Conservation (phyloP, 2,329 filamentous ascomycete genomes). For the Monosporascus sp. region DNA sequence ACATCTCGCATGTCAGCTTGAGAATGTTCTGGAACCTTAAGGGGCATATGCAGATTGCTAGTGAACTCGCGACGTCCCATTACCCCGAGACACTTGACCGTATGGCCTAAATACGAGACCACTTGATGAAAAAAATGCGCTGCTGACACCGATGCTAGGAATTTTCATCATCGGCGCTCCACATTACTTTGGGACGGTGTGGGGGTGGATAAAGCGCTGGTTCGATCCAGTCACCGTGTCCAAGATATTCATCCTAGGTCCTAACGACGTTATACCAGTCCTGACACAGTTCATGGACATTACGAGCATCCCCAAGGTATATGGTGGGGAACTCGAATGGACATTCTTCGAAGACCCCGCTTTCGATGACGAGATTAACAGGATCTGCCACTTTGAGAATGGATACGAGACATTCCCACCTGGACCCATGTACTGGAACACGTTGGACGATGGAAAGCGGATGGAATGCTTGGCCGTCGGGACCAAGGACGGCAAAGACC, state of each 20-base stretch:
- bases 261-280: slow-evolving; percentile 68
- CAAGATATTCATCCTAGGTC: slow-evolving; percentile 87
- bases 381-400: slow-evolving; percentile 45
- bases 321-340: slow-evolving; percentile 83
- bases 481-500: slow-evolving; percentile 37
- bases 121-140: background rate
- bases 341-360: slow-evolving; percentile 72
- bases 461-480: slow-evolving; percentile 53
- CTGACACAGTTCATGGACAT: slow-evolving; percentile 77
- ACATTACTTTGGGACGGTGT: slow-evolving; percentile 84
- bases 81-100: slow-evolving; percentile 92
- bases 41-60: slow-evolving; percentile 88
- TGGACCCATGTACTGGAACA: slow-evolving; percentile 55
- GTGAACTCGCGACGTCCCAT: slow-evolving; percentile 81
- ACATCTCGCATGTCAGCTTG: slow-evolving; percentile 80
- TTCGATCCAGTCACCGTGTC: slow-evolving; percentile 90
- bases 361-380: slow-evolving; percentile 37
- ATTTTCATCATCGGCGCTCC: slow-evolving; percentile 80
- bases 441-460: slow-evolving; percentile 38
- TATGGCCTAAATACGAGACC: slow-evolving; percentile 34
- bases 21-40: slow-evolving; percentile 97
- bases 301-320: slow-evolving; percentile 80
- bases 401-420: slow-evolving; percentile 48
- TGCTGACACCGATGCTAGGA: slow-evolving; percentile 16
- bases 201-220: slow-evolving; percentile 95